phyloP scores from a whole-genome alignment of 2,329 filamentous ascomycete genomes.

The Colletotrichum tropicicola region DNA sequence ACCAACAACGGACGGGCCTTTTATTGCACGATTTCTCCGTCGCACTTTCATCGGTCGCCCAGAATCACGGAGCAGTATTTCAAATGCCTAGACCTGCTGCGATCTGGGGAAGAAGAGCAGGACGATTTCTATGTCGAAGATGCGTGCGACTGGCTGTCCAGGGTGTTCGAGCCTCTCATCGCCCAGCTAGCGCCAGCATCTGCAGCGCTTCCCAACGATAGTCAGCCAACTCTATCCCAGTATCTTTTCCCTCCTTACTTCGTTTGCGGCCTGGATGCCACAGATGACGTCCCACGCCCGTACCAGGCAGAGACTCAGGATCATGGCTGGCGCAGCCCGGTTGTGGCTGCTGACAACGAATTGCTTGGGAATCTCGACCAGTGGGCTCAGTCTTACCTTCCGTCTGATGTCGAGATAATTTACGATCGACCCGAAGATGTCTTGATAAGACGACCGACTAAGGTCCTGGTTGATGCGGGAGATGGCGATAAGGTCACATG shows the following conservation, averaged over 20 bases:
- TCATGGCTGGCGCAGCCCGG: neutral
- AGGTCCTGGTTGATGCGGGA: slow-evolving; percentile 30
- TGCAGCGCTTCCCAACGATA: neutral
- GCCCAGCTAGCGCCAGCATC: slow-evolving; percentile 32
- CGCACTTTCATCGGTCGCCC: slow-evolving; percentile 21
- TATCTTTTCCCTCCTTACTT: slow-evolving; percentile 33
- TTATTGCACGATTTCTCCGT: slow-evolving; percentile 21
- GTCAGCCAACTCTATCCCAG: slow-evolving; percentile 30
- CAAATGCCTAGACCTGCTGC: slow-evolving; percentile 23
- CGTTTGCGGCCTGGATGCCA: slow-evolving; percentile 29
- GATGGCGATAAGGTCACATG: slow-evolving; percentile 21
- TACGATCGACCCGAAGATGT: slow-evolving; percentile 32
- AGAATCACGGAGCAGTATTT: slow-evolving; percentile 28
- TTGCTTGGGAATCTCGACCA: slow-evolving; percentile 34
- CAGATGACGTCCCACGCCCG: slow-evolving; percentile 31
- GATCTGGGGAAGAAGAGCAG: slow-evolving; percentile 24
- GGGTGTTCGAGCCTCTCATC: slow-evolving; percentile 32
- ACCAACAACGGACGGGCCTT: slow-evolving; percentile 25
- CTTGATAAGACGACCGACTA: slow-evolving; percentile 32
- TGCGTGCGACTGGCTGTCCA: slow-evolving; percentile 19
- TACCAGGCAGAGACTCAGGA: neutral
- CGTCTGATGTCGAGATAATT: slow-evolving; percentile 27
- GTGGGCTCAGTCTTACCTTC: slow-evolving; percentile 35
- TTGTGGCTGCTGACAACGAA: slow-evolving; percentile 16
- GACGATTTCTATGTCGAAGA: slow-evolving; percentile 25